Percentiles rank a stretch among this genome's conserved stretches.
These are phyloP conservation scores for Mollisiaceae sp. DNA, from an alignment of 2,329 filamentous ascomycete species.

Conservation along the genomic window DNA sequence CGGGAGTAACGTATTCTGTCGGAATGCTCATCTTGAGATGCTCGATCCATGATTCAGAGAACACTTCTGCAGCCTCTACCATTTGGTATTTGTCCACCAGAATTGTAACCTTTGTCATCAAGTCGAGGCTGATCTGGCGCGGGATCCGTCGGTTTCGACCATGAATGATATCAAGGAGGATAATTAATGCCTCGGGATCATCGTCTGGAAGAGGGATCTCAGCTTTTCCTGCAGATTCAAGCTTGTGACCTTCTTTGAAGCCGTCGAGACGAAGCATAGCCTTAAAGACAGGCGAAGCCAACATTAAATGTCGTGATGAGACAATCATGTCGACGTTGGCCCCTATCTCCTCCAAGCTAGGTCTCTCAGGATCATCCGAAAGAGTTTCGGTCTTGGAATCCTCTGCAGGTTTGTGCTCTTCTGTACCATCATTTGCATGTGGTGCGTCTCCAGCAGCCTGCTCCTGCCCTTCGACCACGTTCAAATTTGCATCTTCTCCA, in stretches of 20 bases:
- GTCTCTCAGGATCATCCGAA: neutral
- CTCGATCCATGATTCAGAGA: conserved; percentile 8
- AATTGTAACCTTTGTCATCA: conserved; percentile 12
- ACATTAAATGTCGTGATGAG: conserved; percentile 21
- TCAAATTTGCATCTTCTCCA: neutral
- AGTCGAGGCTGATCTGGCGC: conserved; percentile 6
- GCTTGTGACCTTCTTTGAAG: conserved; percentile 16
- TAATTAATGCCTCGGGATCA: conserved; percentile 17
- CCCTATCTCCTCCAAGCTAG: neutral
- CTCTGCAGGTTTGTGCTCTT: neutral
- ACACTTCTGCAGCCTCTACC: conserved; percentile 16
- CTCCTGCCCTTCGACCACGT: neutral
- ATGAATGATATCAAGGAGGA: conserved; percentile 26
- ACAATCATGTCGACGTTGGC: conserved; percentile 7
- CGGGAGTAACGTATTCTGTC: neutral
- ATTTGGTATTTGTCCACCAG: conserved; percentile 26
- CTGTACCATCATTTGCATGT: neutral
- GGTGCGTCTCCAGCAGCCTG: neutral
- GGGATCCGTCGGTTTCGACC: conserved; percentile 11
- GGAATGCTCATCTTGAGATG: neutral
- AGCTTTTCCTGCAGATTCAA: conserved; percentile 8
- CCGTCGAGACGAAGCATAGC: conserved; percentile 10
- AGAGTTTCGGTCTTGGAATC: neutral
- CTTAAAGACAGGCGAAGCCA: conserved; percentile 19
- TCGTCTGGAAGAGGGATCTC: conserved; percentile 18